A percentile compares a stretch with the other conserved stretches of the same genome.
phyloP scores from a whole-genome alignment of 345 rosid species.

The Moricandia moricandioides region DNA sequence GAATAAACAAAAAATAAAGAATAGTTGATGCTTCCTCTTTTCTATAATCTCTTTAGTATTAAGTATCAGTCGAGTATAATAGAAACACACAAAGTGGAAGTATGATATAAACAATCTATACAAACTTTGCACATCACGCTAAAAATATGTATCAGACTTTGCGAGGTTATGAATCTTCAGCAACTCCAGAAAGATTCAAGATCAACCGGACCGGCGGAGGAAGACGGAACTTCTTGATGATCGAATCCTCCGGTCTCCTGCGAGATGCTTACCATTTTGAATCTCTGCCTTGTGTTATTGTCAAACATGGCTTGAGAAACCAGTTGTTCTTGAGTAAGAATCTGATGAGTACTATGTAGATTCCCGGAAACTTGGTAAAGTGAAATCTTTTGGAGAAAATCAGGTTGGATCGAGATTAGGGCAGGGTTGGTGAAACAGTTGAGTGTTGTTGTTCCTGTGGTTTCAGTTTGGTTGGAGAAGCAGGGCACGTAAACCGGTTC shows the following conservation, averaged over 20 bases:
- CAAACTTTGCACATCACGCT: slow-evolving; percentile 33
- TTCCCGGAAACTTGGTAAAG: slow-evolving; percentile 32
- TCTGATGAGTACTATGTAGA: background rate
- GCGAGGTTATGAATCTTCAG: slow-evolving; percentile 30
- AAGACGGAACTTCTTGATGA: slow-evolving; percentile 47
- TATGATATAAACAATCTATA: slow-evolving; percentile 20
- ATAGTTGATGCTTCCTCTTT: background rate
- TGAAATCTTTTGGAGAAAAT: slow-evolving; percentile 1
- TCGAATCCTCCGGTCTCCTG: slow-evolving; percentile 51
- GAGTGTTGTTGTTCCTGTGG: slow-evolving; percentile 33
- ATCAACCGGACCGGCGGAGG: slow-evolving; percentile 46
- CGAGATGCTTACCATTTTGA: slow-evolving; percentile 49
- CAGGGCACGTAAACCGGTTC: slow-evolving; percentile 90
- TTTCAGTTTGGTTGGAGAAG: slow-evolving; percentile 78
- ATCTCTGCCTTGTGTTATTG: slow-evolving; percentile 39
- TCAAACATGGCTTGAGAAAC: slow-evolving; percentile 50
- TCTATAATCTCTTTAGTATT: background rate
- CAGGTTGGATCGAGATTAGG: slow-evolving; percentile 1
- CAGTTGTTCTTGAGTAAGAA: slow-evolving; percentile 46
- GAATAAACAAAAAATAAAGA: background rate
- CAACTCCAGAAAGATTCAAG: slow-evolving; percentile 65
- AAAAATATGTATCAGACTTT: background rate
- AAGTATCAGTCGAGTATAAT: background rate
- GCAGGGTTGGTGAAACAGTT: slow-evolving; percentile 40
- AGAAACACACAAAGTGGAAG: background rate